Evolutionary conservation across 1,139 yeast species (phyloP).

Genomic region (Protomyces inouyei): DNA sequence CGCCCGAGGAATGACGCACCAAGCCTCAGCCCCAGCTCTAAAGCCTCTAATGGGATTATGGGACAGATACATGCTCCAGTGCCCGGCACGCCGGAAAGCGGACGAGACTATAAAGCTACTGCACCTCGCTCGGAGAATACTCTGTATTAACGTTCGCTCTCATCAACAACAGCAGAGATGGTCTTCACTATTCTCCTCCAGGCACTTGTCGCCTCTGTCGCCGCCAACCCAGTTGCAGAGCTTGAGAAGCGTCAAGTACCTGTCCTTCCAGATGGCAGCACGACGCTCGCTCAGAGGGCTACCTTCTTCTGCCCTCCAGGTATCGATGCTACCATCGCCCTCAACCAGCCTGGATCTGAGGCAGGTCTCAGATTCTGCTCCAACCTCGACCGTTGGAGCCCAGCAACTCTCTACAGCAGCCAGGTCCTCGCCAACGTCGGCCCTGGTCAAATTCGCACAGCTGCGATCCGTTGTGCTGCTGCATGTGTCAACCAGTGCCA

Average conservation of each 20-base stretch:
- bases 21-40: no score
- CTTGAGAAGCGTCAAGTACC: constrained; percentile 16
- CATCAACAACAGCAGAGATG: neutral
- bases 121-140: no score
- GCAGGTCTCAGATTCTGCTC: constrained; percentile 26
- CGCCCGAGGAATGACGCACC: no score
- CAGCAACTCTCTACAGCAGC: constrained; percentile 13
- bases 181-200: neutral
- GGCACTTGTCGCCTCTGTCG: neutral
- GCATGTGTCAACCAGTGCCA: constrained; percentile 13
- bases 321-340: constrained; percentile 21
- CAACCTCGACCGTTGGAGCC: constrained; percentile 21
- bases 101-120: no score
- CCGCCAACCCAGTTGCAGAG: neutral
- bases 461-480: constrained; percentile 21
- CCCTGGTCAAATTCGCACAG: constrained; percentile 16
- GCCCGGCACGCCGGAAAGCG: no score
- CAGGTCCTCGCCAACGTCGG: constrained; percentile 13
- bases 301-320: constrained; percentile 24
- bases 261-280: constrained; percentile 3
- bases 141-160: neutral
- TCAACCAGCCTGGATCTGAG: constrained; percentile 6
- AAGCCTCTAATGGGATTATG: no score
- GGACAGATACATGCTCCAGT: no score
- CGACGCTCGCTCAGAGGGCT: constrained; percentile 16